Conservation (phyloP, 2,329 filamentous ascomycete species). For the Penicillium sp. region DNA sequence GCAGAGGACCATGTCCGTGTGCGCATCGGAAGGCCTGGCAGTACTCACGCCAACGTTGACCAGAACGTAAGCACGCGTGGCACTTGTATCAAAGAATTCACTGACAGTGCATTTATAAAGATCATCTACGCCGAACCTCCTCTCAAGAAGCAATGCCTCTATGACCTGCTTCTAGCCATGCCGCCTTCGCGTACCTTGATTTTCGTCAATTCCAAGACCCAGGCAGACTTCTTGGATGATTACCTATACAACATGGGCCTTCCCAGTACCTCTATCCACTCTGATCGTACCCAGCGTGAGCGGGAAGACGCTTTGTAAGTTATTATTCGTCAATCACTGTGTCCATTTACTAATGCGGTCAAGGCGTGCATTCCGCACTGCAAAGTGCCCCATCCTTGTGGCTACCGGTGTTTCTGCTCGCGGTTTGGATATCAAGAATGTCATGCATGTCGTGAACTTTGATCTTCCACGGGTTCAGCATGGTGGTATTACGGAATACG, state of each 20-base stretch:
- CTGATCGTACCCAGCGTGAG: constrained; percentile 77
- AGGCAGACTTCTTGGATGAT: constrained; percentile 78
- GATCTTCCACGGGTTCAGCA: constrained; percentile 66
- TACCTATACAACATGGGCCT: constrained; percentile 70
- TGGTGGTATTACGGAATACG: constrained; percentile 88
- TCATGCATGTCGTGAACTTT: constrained; percentile 88
- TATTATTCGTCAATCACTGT: constrained; percentile 1
- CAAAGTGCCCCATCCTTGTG: constrained; percentile 67
- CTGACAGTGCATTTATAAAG: too few relatives aligned
- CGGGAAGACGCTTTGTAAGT: constrained; percentile 77
- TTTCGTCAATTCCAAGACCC: constrained; percentile 74
- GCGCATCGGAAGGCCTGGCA: constrained; percentile 77
- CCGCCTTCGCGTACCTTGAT: constrained; percentile 71
- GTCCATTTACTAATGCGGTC: too few relatives aligned
- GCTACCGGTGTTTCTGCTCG: constrained; percentile 80
- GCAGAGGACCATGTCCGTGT: constrained; percentile 66
- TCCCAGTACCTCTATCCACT: constrained; percentile 80
- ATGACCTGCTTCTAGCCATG: constrained; percentile 62
- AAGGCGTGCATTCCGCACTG: constrained; percentile 68
- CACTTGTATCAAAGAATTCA: too few relatives aligned
- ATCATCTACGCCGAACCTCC: constrained; percentile 61
- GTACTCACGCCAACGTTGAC: constrained; percentile 70
- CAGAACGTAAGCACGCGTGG: constrained; percentile 56
- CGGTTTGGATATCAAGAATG: constrained; percentile 77
- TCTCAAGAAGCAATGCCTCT: constrained; percentile 59